phyloP scores from a whole-genome alignment of 2,329 filamentous ascomycete species.

The Botrytis pseudocinerea region DNA sequence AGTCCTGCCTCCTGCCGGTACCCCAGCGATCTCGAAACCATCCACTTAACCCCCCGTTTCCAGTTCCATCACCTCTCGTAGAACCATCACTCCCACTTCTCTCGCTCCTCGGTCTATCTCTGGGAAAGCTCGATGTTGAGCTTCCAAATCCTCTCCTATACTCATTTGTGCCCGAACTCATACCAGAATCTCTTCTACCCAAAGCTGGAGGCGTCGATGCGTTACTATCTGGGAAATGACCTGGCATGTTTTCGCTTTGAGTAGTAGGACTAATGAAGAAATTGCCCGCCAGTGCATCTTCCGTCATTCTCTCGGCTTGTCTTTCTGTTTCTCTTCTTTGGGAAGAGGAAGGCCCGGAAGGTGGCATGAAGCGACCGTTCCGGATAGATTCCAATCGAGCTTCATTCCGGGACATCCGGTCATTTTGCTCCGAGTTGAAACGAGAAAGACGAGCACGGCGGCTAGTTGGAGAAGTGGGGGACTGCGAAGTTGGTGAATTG shows the following conservation, averaged over 20 bases:
- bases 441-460: slow-evolving; percentile 23
- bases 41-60: slow-evolving; percentile 24
- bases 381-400: slow-evolving; percentile 38
- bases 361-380: slow-evolving; percentile 27
- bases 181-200: slow-evolving; percentile 29
- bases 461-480: slow-evolving; percentile 7
- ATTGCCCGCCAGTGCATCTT: not conserved
- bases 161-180: slow-evolving; percentile 19
- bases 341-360: slow-evolving; percentile 26
- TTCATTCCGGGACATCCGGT: slow-evolving; percentile 32
- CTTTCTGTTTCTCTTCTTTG: slow-evolving; percentile 11
- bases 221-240: slow-evolving; percentile 23
- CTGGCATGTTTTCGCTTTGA: slow-evolving; percentile 25
- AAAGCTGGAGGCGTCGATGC: slow-evolving; percentile 4
- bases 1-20: slow-evolving; percentile 12
- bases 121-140: not conserved
- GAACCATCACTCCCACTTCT: slow-evolving; percentile 35
- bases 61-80: slow-evolving; percentile 18
- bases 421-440: slow-evolving; percentile 11
- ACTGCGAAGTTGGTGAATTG: slow-evolving; percentile 6
- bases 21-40: slow-evolving; percentile 37
- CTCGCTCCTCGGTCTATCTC: slow-evolving; percentile 30
- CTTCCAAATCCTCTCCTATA: not conserved
- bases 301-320: not conserved
- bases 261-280: not conserved